Percentiles rank a stretch among this genome's conserved stretches.
These are phyloP conservation scores for Colletotrichum zoysiae DNA, from an alignment of 2,329 filamentous ascomycete species.

Conservation along the genomic window DNA sequence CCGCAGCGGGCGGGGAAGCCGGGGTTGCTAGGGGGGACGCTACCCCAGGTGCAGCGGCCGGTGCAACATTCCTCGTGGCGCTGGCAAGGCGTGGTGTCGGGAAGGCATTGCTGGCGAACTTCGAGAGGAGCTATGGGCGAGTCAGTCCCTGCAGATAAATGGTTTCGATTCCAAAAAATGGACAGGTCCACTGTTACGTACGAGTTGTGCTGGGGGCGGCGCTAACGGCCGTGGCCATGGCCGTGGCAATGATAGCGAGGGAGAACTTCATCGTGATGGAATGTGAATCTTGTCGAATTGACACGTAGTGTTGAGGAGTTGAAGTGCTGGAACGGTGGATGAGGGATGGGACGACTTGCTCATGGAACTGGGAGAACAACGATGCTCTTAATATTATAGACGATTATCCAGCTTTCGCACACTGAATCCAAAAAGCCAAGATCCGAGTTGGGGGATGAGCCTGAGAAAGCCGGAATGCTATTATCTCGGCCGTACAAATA, in stretches of 20 bases:
- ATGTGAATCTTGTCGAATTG: too few species aligned
- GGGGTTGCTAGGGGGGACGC: too few species aligned
- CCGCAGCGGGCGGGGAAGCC: not conserved
- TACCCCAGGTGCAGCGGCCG: not conserved
- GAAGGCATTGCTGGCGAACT: not conserved
- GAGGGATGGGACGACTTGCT: too few species aligned
- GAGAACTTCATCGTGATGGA: not conserved
- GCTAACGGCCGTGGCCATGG: not conserved
- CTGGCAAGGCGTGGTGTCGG: not conserved
- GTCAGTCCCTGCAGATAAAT: not conserved
- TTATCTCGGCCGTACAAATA: too few species aligned
- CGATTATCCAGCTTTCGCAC: too few species aligned
- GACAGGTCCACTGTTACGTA: not conserved
- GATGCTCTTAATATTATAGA: too few species aligned
- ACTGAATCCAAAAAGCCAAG: too few species aligned
- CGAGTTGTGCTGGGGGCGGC: not conserved
- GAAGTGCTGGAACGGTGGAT: too few species aligned
- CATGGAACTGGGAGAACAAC: too few species aligned
- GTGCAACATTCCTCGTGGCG: not conserved
- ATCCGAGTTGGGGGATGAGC: too few species aligned
- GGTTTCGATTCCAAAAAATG: not conserved
- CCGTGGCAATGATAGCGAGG: not conserved
- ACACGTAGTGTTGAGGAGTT: too few species aligned
- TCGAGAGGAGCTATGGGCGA: not conserved
- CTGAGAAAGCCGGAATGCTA: too few species aligned